Evolutionary conservation across 2,329 filamentous ascomycete genomes (phyloP).

Genomic region (Hymenoscyphus infarciens): DNA sequence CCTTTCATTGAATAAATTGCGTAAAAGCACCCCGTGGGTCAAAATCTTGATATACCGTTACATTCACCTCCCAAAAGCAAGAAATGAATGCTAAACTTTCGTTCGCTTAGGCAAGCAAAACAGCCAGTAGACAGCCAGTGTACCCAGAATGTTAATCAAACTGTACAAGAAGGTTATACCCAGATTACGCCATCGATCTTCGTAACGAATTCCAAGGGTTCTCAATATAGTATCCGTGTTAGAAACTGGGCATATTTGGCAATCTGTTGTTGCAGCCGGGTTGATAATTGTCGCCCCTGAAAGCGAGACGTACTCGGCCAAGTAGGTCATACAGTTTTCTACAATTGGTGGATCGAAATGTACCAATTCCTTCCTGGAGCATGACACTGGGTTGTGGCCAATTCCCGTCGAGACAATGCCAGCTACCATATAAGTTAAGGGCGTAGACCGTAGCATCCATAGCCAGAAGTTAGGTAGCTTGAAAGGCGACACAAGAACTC

Average conservation of each 20-base stretch:
- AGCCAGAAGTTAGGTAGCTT: constrained; percentile 71
- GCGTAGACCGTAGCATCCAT: constrained; percentile 77
- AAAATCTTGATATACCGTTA: too few relatives aligned
- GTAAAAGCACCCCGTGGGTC: too few relatives aligned
- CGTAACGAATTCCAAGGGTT: constrained; percentile 45
- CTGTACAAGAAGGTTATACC: not conserved
- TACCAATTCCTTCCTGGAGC: constrained; percentile 65
- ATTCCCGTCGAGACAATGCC: constrained; percentile 68
- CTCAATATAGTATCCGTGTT: constrained; percentile 52
- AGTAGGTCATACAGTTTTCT: constrained; percentile 55
- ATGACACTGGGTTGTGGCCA: constrained; percentile 61
- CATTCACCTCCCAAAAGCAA: too few relatives aligned
- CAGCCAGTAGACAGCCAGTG: constrained; percentile 37
- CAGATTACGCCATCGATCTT: not conserved
- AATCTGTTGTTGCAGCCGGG: constrained; percentile 41
- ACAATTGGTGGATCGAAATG: constrained; percentile 54
- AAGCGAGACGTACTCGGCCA: constrained; percentile 45
- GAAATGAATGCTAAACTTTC: too few relatives aligned
- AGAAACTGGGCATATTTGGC: constrained; percentile 52
- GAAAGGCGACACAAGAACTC: constrained; percentile 52
- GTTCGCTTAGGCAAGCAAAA: constrained; percentile 4
- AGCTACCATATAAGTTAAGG: constrained; percentile 74
- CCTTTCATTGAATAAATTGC: too few relatives aligned
- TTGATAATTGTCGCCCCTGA: constrained; percentile 54
- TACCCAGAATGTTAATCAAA: not conserved